Percentiles rank a stretch among this genome's conserved stretches.
Conservation (phyloP, 1,284 basidiomycete species). For the Boletus semigastroideus region DNA sequence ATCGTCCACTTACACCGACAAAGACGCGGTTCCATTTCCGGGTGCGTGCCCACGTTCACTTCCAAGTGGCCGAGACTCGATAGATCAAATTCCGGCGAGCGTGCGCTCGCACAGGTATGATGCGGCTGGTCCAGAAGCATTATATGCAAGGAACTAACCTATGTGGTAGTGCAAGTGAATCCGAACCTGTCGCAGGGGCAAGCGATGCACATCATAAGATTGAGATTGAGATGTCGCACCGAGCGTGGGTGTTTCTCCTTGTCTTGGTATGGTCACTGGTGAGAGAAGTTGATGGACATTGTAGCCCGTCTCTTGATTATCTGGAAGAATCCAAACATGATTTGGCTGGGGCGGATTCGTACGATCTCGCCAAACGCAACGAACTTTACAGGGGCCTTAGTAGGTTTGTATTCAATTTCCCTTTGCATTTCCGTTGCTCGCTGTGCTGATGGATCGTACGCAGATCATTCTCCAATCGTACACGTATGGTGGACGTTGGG, state of each 20-base stretch:
- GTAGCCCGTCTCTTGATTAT: slow-evolving; percentile 10
- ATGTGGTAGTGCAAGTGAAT: neutral
- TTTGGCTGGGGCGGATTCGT: neutral
- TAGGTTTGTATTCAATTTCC: slow-evolving; percentile 8
- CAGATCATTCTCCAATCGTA: slow-evolving; percentile 6
- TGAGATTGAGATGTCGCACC: neutral
- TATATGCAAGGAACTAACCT: neutral
- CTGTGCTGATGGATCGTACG: neutral
- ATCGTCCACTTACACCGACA: too few species aligned
- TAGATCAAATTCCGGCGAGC: too few species aligned
- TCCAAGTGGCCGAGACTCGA: too few species aligned
- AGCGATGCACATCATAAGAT: neutral
- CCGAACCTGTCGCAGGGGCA: neutral
- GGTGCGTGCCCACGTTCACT: too few species aligned
- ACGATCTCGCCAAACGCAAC: slow-evolving; percentile 6
- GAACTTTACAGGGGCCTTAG: slow-evolving; percentile 3
- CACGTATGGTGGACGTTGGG: neutral
- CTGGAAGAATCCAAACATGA: slow-evolving; percentile 2
- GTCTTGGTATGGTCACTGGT: neutral
- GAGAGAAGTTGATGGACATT: neutral
- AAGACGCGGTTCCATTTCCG: too few species aligned
- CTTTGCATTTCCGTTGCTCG: neutral
- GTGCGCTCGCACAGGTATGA: too few species aligned
- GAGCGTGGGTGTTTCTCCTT: neutral
- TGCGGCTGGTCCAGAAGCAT: too few species aligned